These are phyloP conservation scores for Sapria himalayana DNA, from an alignment of 345 rosid genomes.

Conservation along the genomic window DNA sequence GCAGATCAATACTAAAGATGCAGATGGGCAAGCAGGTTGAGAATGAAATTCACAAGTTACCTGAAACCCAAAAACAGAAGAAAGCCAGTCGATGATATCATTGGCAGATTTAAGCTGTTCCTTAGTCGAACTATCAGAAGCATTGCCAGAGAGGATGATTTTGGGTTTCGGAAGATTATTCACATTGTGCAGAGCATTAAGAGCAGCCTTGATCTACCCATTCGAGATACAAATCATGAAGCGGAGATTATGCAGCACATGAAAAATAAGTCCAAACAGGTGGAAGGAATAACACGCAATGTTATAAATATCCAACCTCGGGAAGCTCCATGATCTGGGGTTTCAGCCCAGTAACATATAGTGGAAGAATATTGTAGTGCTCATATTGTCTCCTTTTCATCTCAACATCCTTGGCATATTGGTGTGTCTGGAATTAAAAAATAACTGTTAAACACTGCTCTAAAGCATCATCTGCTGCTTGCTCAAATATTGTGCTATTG, in stretches of 20 bases:
- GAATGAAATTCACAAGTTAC: constrained; percentile 18
- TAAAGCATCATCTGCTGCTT: no score
- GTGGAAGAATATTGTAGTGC: constrained; percentile 74
- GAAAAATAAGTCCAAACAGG: no score
- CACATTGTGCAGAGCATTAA: constrained; percentile 38
- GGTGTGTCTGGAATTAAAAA: constrained; percentile 24
- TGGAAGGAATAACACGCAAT: no score
- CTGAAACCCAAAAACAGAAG: constrained; percentile 88
- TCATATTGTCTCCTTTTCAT: constrained; percentile 31
- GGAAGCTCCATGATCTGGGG: constrained; percentile 70
- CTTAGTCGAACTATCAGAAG: constrained; percentile 12
- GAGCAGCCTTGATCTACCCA: constrained; percentile 73
- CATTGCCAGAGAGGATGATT: constrained; percentile 8
- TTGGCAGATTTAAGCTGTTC: constrained; percentile 22
- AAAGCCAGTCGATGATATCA: constrained; percentile 90
- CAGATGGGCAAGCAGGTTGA: constrained; percentile 4
- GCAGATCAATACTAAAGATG: constrained; percentile 6
- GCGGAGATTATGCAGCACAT: no score
- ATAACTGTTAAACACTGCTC: constrained; percentile 5
- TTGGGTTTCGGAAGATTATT: constrained; percentile 39
- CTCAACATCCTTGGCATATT: constrained; percentile 47
- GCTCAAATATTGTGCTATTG: no score
- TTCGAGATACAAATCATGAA: no score
- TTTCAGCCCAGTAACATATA: constrained; percentile 40
- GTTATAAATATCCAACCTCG: constrained; percentile 34